Conservation (phyloP, 2,329 filamentous ascomycete genomes). For the Claviceps arundinis region DNA sequence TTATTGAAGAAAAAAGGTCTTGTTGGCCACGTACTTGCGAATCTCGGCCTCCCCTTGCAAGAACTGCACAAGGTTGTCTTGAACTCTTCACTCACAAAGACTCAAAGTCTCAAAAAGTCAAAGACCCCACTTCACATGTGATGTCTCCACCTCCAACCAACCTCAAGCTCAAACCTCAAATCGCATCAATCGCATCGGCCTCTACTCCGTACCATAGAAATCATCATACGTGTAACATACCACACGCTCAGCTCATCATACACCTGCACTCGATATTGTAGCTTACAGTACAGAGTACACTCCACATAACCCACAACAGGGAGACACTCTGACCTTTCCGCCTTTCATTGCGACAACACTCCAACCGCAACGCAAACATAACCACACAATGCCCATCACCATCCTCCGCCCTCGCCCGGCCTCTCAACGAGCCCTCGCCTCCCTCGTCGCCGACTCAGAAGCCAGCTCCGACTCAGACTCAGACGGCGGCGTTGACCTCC, state of each 20-base stretch:
- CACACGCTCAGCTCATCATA: background rate
- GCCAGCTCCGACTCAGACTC: constrained; percentile 31
- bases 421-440: constrained; percentile 11
- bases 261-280: background rate
- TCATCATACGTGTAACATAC: background rate
- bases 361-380: background rate
- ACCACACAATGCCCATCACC: constrained; percentile 31
- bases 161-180: background rate
- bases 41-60: background rate
- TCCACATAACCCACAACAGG: no score
- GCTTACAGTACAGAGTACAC: no score
- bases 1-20: background rate
- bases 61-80: background rate
- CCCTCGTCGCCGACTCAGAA: constrained; percentile 12
- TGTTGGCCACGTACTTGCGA: background rate
- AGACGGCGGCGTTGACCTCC: constrained; percentile 31
- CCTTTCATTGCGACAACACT: no score
- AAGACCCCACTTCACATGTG: background rate
- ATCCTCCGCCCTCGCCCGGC: constrained; percentile 29
- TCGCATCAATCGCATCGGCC: background rate
- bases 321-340: no score
- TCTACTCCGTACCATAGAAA: background rate
- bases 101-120: background rate
- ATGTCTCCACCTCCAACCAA: no score
- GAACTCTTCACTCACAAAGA: background rate